Evolutionary conservation across 192 early-diverging fungal genomes (phyloP).

Genomic region (Dissophora globulifera): DNA sequence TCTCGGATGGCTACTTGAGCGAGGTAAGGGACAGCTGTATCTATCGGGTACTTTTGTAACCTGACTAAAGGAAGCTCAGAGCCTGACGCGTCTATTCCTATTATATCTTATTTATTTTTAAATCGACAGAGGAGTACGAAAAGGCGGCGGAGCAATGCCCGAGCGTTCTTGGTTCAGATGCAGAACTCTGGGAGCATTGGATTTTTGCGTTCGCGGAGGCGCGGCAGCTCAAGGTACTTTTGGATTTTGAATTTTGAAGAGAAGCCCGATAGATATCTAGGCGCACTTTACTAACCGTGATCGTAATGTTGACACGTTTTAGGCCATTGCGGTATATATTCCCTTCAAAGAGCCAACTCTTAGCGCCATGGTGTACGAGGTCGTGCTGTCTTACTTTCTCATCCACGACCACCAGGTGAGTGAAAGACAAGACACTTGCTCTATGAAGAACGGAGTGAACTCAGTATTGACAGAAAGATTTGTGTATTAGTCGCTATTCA

Average conservation of each 20-base stretch:
- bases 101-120: not conserved
- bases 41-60: too few species aligned
- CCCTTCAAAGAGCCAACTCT: conserved; percentile 82
- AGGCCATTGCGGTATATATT: conserved; percentile 79
- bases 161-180: conserved; percentile 76
- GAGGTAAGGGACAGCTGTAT: conserved; percentile 54
- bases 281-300: not conserved
- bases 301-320: too few species aligned
- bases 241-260: not conserved
- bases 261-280: conserved; percentile 1
- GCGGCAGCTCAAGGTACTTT: conserved; percentile 71
- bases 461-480: too few species aligned
- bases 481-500: conserved; percentile 58
- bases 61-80: not conserved
- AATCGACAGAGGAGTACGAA: conserved; percentile 59
- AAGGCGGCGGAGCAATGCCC: conserved; percentile 79
- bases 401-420: conserved; percentile 70
- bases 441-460: too few species aligned
- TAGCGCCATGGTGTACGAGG: conserved; percentile 84
- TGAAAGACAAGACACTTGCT: too few species aligned
- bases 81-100: not conserved
- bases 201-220: conserved; percentile 88
- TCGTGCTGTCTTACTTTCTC: conserved; percentile 81
- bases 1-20: conserved; percentile 76
- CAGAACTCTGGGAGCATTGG: conserved; percentile 90